Evolutionary conservation across 495 filamentous ascomycete genomes (phyloP), one percentile per base, ranked within the genome.

Genomic region (Aspergillus cavernicola): DNA sequence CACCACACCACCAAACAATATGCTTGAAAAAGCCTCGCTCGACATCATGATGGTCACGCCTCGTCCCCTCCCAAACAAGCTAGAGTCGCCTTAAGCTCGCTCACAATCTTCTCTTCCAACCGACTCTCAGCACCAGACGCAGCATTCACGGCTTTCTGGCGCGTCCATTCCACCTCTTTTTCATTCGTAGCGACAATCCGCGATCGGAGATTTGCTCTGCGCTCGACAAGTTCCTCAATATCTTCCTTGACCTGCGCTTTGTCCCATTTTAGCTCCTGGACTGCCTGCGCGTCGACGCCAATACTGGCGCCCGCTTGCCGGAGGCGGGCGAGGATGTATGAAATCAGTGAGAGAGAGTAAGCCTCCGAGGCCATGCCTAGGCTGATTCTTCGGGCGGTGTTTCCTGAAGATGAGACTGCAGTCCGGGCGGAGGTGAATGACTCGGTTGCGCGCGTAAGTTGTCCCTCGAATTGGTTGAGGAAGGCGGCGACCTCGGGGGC

Each of bases 401-500:
- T 67, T 41, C 55, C 66, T 4, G 70, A 61, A n/a, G 57, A 53
- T 15, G 57, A 53, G 29, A 55, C 52, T 5, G 70, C 56, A 18
- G 70, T 66, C 13, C 74, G 46, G 4, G 33, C 78, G 9, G 77
- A 73, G 26, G 76, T 74, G 57, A 95, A 82, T 5, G 84, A 77
- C 32, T 82, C 78, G 4, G 81, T 72, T 11, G 82, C 81, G 4
- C 85, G 78, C 18, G 62, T 63, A 9, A 97, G 80, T 32, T 95
- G 83, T 32, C 80, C 78, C 20, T 86, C 84, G 61, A 93, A 95
- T 60, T 88, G 85, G 59, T 90, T 92, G 15, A 97, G 80, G 66
- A 96, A 95, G 40, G 83, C 82, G 2, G 87, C 81, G 19, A 97
- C 83, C 59, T 98, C 95, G 0, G 84, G 83, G 1, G 90, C 90